These are phyloP conservation scores for Gossypium mustelinum DNA, from an alignment of 345 rosid genomes.

Conservation along the genomic window DNA sequence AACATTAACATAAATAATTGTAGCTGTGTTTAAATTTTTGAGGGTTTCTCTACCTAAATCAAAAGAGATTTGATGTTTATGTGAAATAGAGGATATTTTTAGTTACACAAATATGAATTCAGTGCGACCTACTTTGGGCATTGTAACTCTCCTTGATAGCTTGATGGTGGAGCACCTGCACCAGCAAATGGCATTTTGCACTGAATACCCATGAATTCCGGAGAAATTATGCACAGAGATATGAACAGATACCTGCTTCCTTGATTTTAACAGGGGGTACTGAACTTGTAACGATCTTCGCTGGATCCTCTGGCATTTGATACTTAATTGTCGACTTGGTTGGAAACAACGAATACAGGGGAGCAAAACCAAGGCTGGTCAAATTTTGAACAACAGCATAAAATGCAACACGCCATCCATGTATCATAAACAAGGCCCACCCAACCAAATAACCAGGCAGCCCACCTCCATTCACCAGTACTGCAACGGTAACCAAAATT, in stretches of 20 bases:
- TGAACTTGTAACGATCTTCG: slow-evolving; percentile 4
- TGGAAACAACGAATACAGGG: slow-evolving; percentile 10
- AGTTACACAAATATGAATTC: background rate
- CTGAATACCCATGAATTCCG: slow-evolving; percentile 4
- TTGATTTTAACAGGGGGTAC: slow-evolving; percentile 22
- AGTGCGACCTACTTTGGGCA: slow-evolving; percentile 38
- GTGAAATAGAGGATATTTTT: background rate
- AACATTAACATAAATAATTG: background rate
- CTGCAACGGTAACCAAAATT: too few species aligned
- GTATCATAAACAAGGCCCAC: background rate
- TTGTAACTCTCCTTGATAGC: slow-evolving; percentile 31
- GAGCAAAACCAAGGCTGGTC: slow-evolving; percentile 5
- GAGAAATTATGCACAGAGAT: slow-evolving; percentile 16
- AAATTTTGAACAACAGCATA: slow-evolving; percentile 12
- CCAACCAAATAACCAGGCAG: too few species aligned
- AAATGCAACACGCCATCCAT: slow-evolving; percentile 7
- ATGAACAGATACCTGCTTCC: slow-evolving; percentile 37
- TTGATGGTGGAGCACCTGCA: slow-evolving; percentile 38
- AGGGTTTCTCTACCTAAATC: background rate
- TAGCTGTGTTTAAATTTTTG: background rate
- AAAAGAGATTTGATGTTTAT: background rate
- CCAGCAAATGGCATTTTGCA: slow-evolving; percentile 19
- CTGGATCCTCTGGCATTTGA: slow-evolving; percentile 17
- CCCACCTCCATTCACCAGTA: too few species aligned
- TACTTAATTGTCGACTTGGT: slow-evolving; percentile 21